A percentile compares a stretch with the other conserved stretches of the same genome.
These are phyloP conservation scores for Sarcomyxa edulis DNA, from an alignment of 768 basidiomycete species.

Conservation along the genomic window DNA sequence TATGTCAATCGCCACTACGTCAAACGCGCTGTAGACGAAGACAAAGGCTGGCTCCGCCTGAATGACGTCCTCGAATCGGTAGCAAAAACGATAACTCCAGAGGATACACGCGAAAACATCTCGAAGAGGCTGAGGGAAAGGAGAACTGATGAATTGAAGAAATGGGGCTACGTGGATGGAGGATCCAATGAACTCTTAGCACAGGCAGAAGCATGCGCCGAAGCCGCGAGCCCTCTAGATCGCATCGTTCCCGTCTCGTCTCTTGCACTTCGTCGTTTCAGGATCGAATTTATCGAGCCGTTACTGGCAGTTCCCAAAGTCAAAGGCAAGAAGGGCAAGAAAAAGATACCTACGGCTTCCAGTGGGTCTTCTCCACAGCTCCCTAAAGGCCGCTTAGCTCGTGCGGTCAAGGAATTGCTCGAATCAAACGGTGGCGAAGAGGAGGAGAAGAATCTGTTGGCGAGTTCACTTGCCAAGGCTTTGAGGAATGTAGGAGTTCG, in stretches of 20 bases:
- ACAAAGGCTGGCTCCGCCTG: slow-evolving; percentile 71
- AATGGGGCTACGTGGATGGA: slow-evolving; percentile 63
- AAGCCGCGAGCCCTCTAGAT: slow-evolving; percentile 65
- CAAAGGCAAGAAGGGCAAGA: slow-evolving; percentile 50
- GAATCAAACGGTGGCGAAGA: slow-evolving; percentile 44
- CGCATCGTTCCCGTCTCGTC: slow-evolving; percentile 61
- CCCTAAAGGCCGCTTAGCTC: slow-evolving; percentile 64
- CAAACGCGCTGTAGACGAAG: slow-evolving; percentile 72
- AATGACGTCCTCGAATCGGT: slow-evolving; percentile 60
- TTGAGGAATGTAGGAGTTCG: slow-evolving; percentile 54
- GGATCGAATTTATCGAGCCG: slow-evolving; percentile 68
- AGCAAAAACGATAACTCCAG: slow-evolving; percentile 41
- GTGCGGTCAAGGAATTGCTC: slow-evolving; percentile 60
- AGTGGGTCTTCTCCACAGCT: slow-evolving; percentile 32
- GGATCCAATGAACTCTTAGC: slow-evolving; percentile 42
- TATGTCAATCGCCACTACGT: slow-evolving; percentile 79
- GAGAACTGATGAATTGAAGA: slow-evolving; percentile 55
- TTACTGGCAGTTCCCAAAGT: slow-evolving; percentile 63
- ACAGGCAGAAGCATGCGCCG: slow-evolving; percentile 64
- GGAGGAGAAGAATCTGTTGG: slow-evolving; percentile 41
- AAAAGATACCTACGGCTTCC: slow-evolving; percentile 31
- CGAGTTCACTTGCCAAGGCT: slow-evolving; percentile 43
- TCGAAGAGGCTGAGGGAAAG: slow-evolving; percentile 54
- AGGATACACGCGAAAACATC: slow-evolving; percentile 58
- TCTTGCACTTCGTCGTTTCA: slow-evolving; percentile 66